Evolutionary conservation across 768 basidiomycete species (phyloP).

Genomic region (Rhizopogon sp.): DNA sequence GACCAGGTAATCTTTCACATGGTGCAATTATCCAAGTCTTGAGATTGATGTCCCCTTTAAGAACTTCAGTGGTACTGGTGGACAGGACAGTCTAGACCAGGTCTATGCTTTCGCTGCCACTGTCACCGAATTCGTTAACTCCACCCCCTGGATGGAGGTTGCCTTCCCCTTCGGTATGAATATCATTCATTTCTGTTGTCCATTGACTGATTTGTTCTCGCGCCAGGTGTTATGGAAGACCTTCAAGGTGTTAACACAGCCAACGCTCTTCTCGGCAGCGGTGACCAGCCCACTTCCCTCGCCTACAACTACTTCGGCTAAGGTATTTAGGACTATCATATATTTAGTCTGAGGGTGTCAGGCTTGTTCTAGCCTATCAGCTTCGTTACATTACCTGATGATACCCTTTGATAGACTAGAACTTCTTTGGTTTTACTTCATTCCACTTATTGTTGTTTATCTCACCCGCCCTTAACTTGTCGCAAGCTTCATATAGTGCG

Average conservation of each 20-base stretch:
- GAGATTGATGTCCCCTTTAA: conserved; percentile 16
- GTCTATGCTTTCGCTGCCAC: conserved; percentile 45
- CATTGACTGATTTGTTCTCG: conserved; percentile 6
- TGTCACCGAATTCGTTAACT: conserved; percentile 42
- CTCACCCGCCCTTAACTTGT: conserved; percentile 3
- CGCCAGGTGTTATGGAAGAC: conserved; percentile 50
- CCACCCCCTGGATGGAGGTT: conserved; percentile 27
- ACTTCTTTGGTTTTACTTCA: conserved; percentile 15
- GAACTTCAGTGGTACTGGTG: conserved; percentile 47
- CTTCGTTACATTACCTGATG: neutral
- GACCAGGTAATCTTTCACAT: conserved; percentile 40
- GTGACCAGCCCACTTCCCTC: conserved; percentile 47
- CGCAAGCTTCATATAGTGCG: conserved; percentile 13
- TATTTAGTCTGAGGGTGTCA: neutral
- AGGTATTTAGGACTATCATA: neutral
- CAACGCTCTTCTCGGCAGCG: conserved; percentile 46
- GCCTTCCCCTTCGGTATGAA: conserved; percentile 61
- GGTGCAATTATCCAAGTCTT: neutral
- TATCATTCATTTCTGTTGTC: neutral
- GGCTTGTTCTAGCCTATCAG: conserved; percentile 4
- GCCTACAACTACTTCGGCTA: conserved; percentile 45
- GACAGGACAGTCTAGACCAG: conserved; percentile 35
- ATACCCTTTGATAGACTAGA: conserved; percentile 3
- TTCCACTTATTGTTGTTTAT: conserved; percentile 7
- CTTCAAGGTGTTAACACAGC: conserved; percentile 50